A percentile compares a stretch with the other conserved stretches of the same genome.
These are phyloP conservation scores for Sarcocystis neurona DNA, from an alignment of 169 alveolate genomes.

Conservation along the genomic window DNA sequence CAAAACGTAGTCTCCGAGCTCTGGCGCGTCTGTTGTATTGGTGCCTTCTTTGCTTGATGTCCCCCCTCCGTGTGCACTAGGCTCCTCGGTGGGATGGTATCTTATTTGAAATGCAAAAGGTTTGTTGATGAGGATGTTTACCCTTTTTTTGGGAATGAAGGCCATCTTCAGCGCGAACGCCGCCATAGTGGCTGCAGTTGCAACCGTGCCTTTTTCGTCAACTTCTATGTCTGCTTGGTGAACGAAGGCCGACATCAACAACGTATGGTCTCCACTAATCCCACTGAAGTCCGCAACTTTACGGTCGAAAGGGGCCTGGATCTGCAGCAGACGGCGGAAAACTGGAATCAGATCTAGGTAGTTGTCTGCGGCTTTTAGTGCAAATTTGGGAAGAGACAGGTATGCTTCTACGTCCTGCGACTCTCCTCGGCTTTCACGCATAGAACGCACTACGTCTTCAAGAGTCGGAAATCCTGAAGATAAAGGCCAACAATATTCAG, in stretches of 20 bases:
- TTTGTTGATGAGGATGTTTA: conserved; percentile 19
- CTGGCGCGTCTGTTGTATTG: too few species aligned
- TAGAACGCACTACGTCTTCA: too few species aligned
- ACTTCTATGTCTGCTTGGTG: conserved; percentile 50
- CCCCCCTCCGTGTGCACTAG: neutral
- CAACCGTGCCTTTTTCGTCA: conserved; percentile 60
- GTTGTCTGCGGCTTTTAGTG: conserved; percentile 22
- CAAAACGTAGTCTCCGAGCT: conserved; percentile 24
- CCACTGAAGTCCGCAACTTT: conserved; percentile 46
- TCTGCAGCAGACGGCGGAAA: conserved; percentile 6
- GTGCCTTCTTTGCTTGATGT: too few species aligned
- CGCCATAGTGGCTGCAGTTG: conserved; percentile 59
- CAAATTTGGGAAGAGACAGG: conserved; percentile 28
- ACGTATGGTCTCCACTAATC: conserved; percentile 4
- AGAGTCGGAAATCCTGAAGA: too few species aligned
- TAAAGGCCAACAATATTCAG: too few species aligned
- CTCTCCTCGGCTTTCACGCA: too few species aligned
- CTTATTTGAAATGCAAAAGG: conserved; percentile 59
- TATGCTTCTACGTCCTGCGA: neutral
- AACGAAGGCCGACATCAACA: conserved; percentile 44
- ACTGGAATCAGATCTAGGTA: conserved; percentile 36
- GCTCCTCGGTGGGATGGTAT: neutral
- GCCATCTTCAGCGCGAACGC: conserved; percentile 28
- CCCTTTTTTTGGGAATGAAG: conserved; percentile 5
- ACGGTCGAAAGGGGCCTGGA: conserved; percentile 15